Evolutionary conservation across 257 asterid genomes (phyloP).

Genomic region (Euphrasia confusa): DNA sequence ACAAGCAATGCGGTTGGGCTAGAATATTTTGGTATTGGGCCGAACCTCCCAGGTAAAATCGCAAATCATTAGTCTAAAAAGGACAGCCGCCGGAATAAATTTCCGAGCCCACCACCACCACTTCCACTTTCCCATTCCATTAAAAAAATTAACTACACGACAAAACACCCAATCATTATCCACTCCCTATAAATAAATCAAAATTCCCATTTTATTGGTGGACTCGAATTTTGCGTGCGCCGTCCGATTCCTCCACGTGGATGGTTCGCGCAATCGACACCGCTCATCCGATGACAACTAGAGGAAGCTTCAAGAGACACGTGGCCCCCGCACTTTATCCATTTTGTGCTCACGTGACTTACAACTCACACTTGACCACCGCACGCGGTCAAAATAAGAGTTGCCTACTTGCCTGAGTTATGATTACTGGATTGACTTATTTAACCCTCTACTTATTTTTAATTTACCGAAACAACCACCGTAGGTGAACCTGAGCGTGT

Average conservation of each 20-base stretch:
- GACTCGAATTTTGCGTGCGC: slow-evolving; percentile 36
- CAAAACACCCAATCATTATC: slow-evolving; percentile 43
- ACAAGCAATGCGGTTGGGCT: no score
- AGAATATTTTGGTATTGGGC: neutral
- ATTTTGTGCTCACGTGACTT: slow-evolving; percentile 27
- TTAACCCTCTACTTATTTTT: no score
- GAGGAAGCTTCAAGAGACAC: slow-evolving; percentile 41
- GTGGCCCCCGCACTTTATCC: slow-evolving; percentile 47
- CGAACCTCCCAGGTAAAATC: slow-evolving; percentile 25
- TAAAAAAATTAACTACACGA: slow-evolving; percentile 22
- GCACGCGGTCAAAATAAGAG: neutral
- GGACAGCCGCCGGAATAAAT: slow-evolving; percentile 47
- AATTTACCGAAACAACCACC: no score
- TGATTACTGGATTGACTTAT: no score
- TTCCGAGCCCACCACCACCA: slow-evolving; percentile 27
- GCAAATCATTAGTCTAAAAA: slow-evolving; percentile 33
- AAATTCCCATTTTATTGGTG: neutral
- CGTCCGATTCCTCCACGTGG: slow-evolving; percentile 49
- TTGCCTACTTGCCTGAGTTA: no score
- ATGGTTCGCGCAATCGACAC: slow-evolving; percentile 26
- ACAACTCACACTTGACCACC: slow-evolving; percentile 10
- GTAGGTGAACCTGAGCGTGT: neutral
- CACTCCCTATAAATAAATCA: slow-evolving; percentile 6
- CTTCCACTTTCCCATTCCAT: slow-evolving; percentile 10
- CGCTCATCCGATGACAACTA: slow-evolving; percentile 28